Conservation (phyloP, 768 basidiomycete species). For the Floccularia luteovirens region DNA sequence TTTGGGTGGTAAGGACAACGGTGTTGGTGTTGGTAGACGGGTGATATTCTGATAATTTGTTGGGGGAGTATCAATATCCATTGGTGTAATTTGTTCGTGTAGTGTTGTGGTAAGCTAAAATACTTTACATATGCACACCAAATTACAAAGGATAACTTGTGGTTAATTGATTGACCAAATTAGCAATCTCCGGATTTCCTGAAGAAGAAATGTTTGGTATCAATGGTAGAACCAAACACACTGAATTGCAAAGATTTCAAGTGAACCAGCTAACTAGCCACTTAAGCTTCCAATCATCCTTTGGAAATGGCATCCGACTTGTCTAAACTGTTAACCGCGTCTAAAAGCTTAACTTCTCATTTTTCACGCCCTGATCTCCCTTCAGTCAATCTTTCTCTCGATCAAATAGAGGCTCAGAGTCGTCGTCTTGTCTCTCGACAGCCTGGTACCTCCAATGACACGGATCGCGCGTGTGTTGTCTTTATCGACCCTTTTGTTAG, state of each 20-base stretch:
- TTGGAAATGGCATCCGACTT: slow-evolving; percentile 44
- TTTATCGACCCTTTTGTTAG: slow-evolving; percentile 2
- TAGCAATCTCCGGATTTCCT: too few relatives aligned
- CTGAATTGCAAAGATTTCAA: too few relatives aligned
- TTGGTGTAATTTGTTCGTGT: background rate
- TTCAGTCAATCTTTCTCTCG: slow-evolving; percentile 81
- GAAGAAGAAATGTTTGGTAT: too few relatives aligned
- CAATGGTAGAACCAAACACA: too few relatives aligned
- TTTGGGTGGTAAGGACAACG: slow-evolving; percentile 15
- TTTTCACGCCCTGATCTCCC: slow-evolving; percentile 78
- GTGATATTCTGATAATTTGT: slow-evolving; percentile 6
- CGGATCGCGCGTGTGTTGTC: slow-evolving; percentile 62
- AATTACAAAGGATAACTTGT: too few relatives aligned
- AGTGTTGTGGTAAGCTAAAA: too few relatives aligned
- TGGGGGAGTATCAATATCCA: background rate
- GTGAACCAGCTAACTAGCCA: background rate
- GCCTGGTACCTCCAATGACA: slow-evolving; percentile 52
- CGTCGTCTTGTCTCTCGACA: slow-evolving; percentile 74
- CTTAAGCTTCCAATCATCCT: too few relatives aligned
- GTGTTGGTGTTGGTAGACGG: slow-evolving; percentile 16
- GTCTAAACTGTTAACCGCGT: slow-evolving; percentile 63
- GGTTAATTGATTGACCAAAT: too few relatives aligned
- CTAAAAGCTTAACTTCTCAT: slow-evolving; percentile 70
- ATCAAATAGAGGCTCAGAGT: slow-evolving; percentile 93
- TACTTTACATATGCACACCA: too few relatives aligned